These are phyloP conservation scores for Botrytis byssoidea DNA, from an alignment of 2,329 filamentous ascomycete genomes.

Conservation along the genomic window DNA sequence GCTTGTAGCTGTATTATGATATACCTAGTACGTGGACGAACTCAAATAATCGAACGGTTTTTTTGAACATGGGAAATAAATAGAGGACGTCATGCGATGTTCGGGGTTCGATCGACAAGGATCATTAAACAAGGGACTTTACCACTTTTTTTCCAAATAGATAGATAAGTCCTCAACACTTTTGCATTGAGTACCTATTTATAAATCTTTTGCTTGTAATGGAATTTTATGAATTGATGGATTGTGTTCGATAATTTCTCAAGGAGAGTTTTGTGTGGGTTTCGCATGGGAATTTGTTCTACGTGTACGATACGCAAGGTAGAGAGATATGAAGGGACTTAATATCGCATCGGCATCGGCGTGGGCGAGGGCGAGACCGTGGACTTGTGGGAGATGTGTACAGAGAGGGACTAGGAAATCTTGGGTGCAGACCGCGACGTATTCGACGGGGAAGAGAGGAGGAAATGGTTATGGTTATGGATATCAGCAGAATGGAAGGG, in stretches of 20 bases:
- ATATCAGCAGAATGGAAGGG: not conserved
- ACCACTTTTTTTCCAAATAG: constrained; percentile 4
- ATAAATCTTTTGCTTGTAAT: constrained; percentile 13
- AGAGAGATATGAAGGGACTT: constrained; percentile 35
- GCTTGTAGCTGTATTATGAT: not conserved
- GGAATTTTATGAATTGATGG: constrained; percentile 8
- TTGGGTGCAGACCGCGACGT: constrained; percentile 8
- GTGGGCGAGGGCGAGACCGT: constrained; percentile 22
- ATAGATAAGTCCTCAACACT: constrained; percentile 19
- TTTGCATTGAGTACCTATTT: constrained; percentile 14
- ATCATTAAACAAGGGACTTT: constrained; percentile 19
- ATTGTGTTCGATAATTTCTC: not conserved
- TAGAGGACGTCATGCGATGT: constrained; percentile 23
- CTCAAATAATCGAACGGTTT: constrained; percentile 7
- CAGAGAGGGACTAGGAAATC: not conserved
- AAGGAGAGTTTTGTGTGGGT: constrained; percentile 3
- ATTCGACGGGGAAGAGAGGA: constrained; percentile 20
- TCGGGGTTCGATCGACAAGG: constrained; percentile 16
- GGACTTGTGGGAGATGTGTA: constrained; percentile 36
- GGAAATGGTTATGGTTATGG: constrained; percentile 15
- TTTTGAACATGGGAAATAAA: constrained; percentile 17
- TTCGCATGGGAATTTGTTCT: not conserved
- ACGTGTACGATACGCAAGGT: not conserved
- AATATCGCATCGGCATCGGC: constrained; percentile 28
- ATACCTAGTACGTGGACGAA: not conserved